Conservation (phyloP, 2,329 filamentous ascomycete genomes). For the Apiospora pterosperma region DNA sequence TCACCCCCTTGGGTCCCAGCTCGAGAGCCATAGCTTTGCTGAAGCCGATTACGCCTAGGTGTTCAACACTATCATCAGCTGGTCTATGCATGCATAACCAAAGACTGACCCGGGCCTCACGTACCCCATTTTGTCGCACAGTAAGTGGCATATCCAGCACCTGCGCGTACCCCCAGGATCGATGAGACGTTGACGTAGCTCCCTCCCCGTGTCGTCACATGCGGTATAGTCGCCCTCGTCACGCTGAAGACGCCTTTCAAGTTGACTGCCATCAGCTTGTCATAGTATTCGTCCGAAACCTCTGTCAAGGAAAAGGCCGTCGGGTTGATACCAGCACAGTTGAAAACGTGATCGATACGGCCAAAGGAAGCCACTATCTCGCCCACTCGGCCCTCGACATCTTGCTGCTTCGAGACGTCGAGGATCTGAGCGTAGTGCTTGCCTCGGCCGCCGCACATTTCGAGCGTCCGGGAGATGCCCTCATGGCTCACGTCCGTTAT, state of each 20-base stretch:
- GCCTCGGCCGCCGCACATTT: neutral
- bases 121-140: constrained; percentile 36
- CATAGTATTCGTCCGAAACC: constrained; percentile 43
- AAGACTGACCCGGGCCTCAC: neutral
- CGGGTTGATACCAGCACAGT: constrained; percentile 45
- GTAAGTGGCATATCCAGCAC: constrained; percentile 25
- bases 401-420: constrained; percentile 23
- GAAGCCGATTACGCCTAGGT: constrained; percentile 32
- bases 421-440: constrained; percentile 15
- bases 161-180: constrained; percentile 26
- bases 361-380: constrained; percentile 18
- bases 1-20: constrained; percentile 33
- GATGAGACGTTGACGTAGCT: constrained; percentile 37
- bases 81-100: neutral
- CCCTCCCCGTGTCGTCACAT: constrained; percentile 25
- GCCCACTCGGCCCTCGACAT: constrained; percentile 20
- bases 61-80: neutral
- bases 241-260: constrained; percentile 42
- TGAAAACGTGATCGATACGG: constrained; percentile 34
- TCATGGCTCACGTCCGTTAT: constrained; percentile 24
- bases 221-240: constrained; percentile 37
- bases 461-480: constrained; percentile 10
- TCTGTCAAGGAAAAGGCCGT: constrained; percentile 35
- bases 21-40: constrained; percentile 39
- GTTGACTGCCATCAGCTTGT: constrained; percentile 41